Percentiles rank a stretch among this genome's conserved stretches.
Evolutionary conservation across 163 green algal species (phyloP).

Genomic region (Scenedesmus sp.): DNA sequence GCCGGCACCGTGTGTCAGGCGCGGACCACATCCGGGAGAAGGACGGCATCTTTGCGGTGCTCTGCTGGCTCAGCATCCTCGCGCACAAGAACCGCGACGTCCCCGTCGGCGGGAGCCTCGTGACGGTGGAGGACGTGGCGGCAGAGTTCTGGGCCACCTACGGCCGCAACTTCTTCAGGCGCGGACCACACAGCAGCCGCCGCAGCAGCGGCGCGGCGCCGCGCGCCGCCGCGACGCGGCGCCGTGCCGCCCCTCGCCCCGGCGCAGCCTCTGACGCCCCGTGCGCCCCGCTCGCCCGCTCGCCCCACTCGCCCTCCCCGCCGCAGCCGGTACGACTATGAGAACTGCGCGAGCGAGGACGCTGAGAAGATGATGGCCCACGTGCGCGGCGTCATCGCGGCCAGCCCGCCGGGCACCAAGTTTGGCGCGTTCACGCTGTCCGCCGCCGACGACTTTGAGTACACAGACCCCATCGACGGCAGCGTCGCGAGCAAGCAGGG

Average conservation of each 20-base stretch:
- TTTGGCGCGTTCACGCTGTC: slow-evolving; percentile 87
- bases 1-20: too few relatives aligned
- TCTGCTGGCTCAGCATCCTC: slow-evolving; percentile 98
- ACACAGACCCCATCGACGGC: slow-evolving; percentile 98
- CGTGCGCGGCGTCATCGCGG: slow-evolving; percentile 78
- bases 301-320: too few relatives aligned
- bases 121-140: slow-evolving; percentile 92
- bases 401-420: slow-evolving; percentile 74
- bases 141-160: slow-evolving; percentile 95
- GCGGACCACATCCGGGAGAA: slow-evolving; percentile 98
- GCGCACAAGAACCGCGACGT: slow-evolving; percentile 90
- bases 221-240: too few relatives aligned
- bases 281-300: too few relatives aligned
- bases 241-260: too few relatives aligned
- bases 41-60: slow-evolving; percentile 96
- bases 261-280: too few relatives aligned
- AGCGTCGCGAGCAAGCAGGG: slow-evolving; percentile 94
- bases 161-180: slow-evolving; percentile 98
- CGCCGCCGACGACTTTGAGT: slow-evolving; percentile 96
- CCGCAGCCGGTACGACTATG: slow-evolving; percentile 96
- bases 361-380: slow-evolving; percentile 92
- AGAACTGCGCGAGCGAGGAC: slow-evolving; percentile 82
- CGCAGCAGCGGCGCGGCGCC: too few relatives aligned
- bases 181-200: too few relatives aligned
- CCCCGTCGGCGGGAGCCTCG: slow-evolving; percentile 79